Percentiles rank a stretch among this genome's conserved stretches.
Evolutionary conservation across 1,284 basidiomycete genomes (phyloP).

Genomic region (Ceratobasidium sp.): DNA sequence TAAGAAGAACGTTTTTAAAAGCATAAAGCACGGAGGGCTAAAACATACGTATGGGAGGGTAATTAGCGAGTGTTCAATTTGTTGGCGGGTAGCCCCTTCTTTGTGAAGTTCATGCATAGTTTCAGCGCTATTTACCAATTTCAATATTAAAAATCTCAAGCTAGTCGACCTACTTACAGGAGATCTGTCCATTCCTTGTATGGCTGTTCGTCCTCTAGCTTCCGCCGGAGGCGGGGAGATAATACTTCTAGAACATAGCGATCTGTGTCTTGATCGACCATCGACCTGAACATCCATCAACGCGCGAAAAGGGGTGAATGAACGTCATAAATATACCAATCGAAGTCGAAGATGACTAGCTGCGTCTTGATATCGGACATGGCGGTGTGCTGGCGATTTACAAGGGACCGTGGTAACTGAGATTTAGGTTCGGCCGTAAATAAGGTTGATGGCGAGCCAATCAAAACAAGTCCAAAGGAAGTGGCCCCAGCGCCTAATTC

Average conservation of each 20-base stretch:
- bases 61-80: conserved; percentile 81
- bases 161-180: conserved; percentile 68
- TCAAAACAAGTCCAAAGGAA: conserved; percentile 22
- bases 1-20: conserved; percentile 53
- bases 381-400: conserved; percentile 11
- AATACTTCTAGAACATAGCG: conserved; percentile 96
- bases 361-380: conserved; percentile 63
- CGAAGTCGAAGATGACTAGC: conserved; percentile 95
- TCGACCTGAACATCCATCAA: conserved; percentile 64
- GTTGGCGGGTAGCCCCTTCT: conserved; percentile 72
- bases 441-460: neutral
- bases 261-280: conserved; percentile 96
- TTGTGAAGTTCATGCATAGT: conserved; percentile 76
- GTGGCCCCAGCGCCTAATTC: conserved; percentile 10
- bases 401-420: neutral
- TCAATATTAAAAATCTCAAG: conserved; percentile 17
- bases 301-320: neutral
- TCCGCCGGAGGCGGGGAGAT: conserved; percentile 82
- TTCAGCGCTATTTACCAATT: conserved; percentile 66
- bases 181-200: conserved; percentile 92
- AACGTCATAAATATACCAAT: conserved; percentile 74
- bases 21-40: neutral
- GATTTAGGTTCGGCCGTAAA: neutral
- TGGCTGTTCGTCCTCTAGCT: conserved; percentile 74
- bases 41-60: conserved; percentile 86